Base-by-base conservation (phyloP, 495 filamentous ascomycete species). In the Niebla homalea region DNA sequence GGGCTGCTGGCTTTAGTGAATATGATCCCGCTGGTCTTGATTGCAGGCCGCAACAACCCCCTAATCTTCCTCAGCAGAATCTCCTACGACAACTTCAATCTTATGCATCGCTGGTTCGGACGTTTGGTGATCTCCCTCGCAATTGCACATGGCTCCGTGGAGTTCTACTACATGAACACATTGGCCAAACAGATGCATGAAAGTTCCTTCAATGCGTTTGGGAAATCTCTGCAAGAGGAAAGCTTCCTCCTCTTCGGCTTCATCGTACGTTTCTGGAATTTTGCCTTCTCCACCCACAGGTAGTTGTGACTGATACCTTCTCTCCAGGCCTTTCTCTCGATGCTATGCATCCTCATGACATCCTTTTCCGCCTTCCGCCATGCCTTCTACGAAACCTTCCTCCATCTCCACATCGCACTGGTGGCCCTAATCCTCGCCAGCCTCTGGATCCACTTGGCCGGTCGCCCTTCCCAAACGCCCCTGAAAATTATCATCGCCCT, bases 301-400 rank as follows among this genome's bases (percentile, higher is more conserved):
- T 36, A 16, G 3, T n/a, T 26, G 25, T 44, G 46, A 7, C 37
- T 29, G 37, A 51, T 12, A 52, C 54, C 61, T 21, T 21, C 43
- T 36, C 18, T 52, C 15, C 41, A 76, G 73, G 67, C 64, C 41
- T 60, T 66, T 10, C 60, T 77, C 15, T 75, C 74, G 14, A 66
- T 89, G 50, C 58, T 88, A 29, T 52, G 83, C 22, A 57, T 87
- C 39, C 52, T 75, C 20, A 15, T 72, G 4, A 74, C 77, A 42
- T 83, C 89, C 23, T 69, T 81, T 12, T 86, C 86, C 1, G 76
- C 85, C 4, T 57, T 98, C 39, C 79, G 92, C 35, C 90, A 95
- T 64, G 89, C 90, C 16, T 95, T 94, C 66, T 97, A 98, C 65
- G 93, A 97, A 66, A 86, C 83, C 0, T 98, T 97, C 68, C 71